Conservation (phyloP, 73 alveolate genomes). For the Durusdinium trenchii region DNA sequence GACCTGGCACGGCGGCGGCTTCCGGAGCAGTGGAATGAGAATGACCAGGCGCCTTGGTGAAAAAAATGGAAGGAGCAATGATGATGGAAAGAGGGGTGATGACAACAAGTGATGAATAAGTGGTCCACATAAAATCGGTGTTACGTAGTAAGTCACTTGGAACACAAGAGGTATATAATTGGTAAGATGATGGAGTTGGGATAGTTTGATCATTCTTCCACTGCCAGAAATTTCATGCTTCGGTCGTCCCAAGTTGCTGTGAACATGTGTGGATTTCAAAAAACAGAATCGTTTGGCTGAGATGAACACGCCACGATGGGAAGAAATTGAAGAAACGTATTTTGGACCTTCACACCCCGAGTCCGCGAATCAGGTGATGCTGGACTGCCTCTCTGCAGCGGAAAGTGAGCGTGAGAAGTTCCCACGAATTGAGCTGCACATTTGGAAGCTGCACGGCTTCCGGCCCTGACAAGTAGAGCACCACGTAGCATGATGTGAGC, state of each 20-base stretch:
- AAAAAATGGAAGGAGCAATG: too few relatives aligned
- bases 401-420: neutral
- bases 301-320: neutral
- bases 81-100: too few relatives aligned
- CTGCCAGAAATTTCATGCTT: too few relatives aligned
- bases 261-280: neutral
- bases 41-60: neutral
- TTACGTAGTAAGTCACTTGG: too few relatives aligned
- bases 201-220: too few relatives aligned
- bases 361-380: conserved; percentile 49
- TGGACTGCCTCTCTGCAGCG: conserved; percentile 17
- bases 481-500: too few relatives aligned
- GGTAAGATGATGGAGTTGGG: too few relatives aligned
- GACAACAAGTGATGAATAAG: too few relatives aligned
- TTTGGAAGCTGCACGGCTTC: conserved; percentile 57
- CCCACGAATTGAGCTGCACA: conserved; percentile 10
- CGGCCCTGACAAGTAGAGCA: conserved; percentile 14
- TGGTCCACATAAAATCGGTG: too few relatives aligned
- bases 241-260: neutral
- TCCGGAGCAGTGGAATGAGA: neutral
- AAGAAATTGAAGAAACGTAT: neutral
- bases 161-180: too few relatives aligned
- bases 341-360: neutral
- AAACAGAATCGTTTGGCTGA: neutral
- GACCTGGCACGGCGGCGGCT: neutral